A percentile compares a stretch with the other conserved stretches of the same genome.
Evolutionary conservation across 768 basidiomycete genomes (phyloP).

Genomic region (Megacollybia marginata): DNA sequence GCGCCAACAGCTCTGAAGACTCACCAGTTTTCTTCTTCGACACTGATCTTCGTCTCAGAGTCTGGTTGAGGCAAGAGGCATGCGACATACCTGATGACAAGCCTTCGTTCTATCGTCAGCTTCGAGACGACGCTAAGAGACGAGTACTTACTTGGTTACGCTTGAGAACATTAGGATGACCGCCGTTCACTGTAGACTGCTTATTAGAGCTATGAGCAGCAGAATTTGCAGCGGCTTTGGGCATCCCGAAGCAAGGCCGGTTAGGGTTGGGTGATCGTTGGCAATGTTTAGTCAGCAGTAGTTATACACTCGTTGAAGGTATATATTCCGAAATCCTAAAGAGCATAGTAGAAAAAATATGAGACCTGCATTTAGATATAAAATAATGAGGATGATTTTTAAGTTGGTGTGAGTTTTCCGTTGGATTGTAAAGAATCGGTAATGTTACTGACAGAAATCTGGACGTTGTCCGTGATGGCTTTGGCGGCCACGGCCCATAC

Average conservation of each 20-base stretch:
- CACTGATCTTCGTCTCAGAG: slow-evolving; percentile 34
- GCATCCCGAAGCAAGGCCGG: slow-evolving; percentile 21
- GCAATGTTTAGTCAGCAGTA: no score
- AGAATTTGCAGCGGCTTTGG: slow-evolving; percentile 25
- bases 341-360: background rate
- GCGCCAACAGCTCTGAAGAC: slow-evolving; percentile 12
- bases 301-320: no score
- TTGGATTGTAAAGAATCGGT: slow-evolving; percentile 30
- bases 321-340: background rate
- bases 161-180: slow-evolving; percentile 41
- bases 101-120: slow-evolving; percentile 25
- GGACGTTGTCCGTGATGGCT: slow-evolving; percentile 24
- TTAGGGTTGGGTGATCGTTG: no score
- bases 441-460: slow-evolving; percentile 34
- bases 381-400: slow-evolving; percentile 9
- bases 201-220: slow-evolving; percentile 18
- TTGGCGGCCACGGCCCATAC: slow-evolving; percentile 41
- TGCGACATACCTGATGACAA: slow-evolving; percentile 41
- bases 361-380: background rate
- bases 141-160: slow-evolving; percentile 38
- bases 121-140: slow-evolving; percentile 2
- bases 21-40: slow-evolving; percentile 64
- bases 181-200: slow-evolving; percentile 10
- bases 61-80: slow-evolving; percentile 19
- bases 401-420: slow-evolving; percentile 22